Percentiles rank a stretch among this genome's conserved stretches.
These are phyloP conservation scores for Mycena floridula DNA, from an alignment of 768 basidiomycete genomes.

Conservation along the genomic window DNA sequence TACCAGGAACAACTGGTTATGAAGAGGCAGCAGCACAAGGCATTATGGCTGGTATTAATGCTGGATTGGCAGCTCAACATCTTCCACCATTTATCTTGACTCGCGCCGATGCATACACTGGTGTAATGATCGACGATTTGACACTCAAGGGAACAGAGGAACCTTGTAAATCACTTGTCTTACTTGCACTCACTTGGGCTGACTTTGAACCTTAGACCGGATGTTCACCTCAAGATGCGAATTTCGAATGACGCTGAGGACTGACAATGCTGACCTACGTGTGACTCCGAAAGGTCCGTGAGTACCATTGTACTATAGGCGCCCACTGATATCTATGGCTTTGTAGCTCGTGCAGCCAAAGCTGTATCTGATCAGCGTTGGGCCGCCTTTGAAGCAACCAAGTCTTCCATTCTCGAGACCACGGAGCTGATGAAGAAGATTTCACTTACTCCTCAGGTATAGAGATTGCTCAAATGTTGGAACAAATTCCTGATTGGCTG, in stretches of 20 bases:
- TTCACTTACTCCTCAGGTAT: slow-evolving; percentile 38
- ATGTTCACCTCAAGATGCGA: slow-evolving; percentile 94
- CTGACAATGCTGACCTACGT: slow-evolving; percentile 84
- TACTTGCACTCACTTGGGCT: slow-evolving; percentile 3
- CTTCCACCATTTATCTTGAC: slow-evolving; percentile 57
- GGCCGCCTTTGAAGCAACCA: slow-evolving; percentile 27
- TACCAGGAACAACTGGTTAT: slow-evolving; percentile 80
- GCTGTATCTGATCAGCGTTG: slow-evolving; percentile 42
- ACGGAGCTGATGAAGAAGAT: slow-evolving; percentile 28
- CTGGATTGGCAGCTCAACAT: slow-evolving; percentile 59
- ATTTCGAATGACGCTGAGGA: slow-evolving; percentile 81
- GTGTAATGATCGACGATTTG: slow-evolving; percentile 91
- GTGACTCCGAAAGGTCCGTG: slow-evolving; percentile 67
- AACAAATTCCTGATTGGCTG: neutral
- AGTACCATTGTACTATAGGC: neutral
- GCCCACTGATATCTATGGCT: neutral
- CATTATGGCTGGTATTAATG: slow-evolving; percentile 82
- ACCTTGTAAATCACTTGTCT: slow-evolving; percentile 56
- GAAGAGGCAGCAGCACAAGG: slow-evolving; percentile 94
- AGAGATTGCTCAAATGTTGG: neutral
- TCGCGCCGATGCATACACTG: slow-evolving; percentile 82
- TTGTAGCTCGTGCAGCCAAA: slow-evolving; percentile 35
- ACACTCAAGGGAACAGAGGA: slow-evolving; percentile 87
- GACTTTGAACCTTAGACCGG: slow-evolving; percentile 48
- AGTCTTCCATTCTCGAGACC: slow-evolving; percentile 25